phyloP scores from a whole-genome alignment of 2,329 filamentous ascomycete species.

The Tympanopsis confertula region DNA sequence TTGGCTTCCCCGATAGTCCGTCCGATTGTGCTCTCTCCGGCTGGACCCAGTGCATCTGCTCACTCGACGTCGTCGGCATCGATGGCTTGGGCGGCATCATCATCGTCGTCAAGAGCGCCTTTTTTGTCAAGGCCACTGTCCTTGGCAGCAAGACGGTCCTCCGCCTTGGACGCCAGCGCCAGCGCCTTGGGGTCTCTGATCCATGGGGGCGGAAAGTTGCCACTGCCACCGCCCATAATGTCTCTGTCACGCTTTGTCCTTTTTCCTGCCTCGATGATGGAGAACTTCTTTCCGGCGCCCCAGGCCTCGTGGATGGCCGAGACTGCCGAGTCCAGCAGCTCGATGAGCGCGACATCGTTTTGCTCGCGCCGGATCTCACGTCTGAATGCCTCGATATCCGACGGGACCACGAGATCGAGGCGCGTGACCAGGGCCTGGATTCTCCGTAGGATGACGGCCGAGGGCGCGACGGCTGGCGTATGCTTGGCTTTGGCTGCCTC shows the following conservation, averaged over 20 bases:
- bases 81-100: too few species aligned
- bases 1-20: too few species aligned
- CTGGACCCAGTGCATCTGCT: too few species aligned
- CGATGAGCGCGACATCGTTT: constrained; percentile 73
- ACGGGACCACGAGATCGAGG: constrained; percentile 69
- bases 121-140: too few species aligned
- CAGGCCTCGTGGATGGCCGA: constrained; percentile 60
- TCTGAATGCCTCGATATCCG: constrained; percentile 52
- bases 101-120: too few species aligned
- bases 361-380: constrained; percentile 64
- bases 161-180: not conserved
- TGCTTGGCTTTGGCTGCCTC: constrained; percentile 16
- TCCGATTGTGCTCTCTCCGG: too few species aligned
- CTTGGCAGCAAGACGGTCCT: too few species aligned
- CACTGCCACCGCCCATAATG: constrained; percentile 5
- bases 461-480: constrained; percentile 20
- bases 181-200: not conserved
- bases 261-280: constrained; percentile 36
- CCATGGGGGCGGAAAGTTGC: too few species aligned
- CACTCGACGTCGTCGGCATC: too few species aligned
- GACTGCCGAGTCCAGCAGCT: constrained; percentile 64
- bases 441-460: constrained; percentile 71
- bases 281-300: constrained; percentile 66
- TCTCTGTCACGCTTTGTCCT: constrained; percentile 3
- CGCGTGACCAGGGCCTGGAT: constrained; percentile 78